These are phyloP conservation scores for Arthroderma sp. DNA, from an alignment of 2,329 filamentous ascomycete genomes.

Conservation along the genomic window DNA sequence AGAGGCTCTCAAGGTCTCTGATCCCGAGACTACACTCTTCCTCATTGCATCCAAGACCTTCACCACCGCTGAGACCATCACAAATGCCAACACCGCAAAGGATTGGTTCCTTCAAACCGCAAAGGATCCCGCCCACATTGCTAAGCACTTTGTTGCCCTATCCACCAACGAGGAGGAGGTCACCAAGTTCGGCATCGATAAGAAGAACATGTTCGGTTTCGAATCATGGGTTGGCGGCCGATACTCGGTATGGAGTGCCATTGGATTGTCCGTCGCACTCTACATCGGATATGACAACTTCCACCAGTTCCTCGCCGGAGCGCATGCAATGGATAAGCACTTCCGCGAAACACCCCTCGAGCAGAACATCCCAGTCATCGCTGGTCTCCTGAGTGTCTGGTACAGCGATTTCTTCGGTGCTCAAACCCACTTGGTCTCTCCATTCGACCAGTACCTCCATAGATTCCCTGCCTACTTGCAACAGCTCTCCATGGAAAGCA, in stretches of 20 bases:
- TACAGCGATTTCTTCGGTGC: constrained; percentile 98
- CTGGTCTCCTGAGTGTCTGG: constrained; percentile 90
- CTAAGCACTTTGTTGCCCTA: constrained; percentile 96
- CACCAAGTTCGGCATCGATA: constrained; percentile 96
- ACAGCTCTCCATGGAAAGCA: constrained; percentile 98
- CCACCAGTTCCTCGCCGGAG: constrained; percentile 85
- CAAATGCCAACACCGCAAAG: constrained; percentile 96
- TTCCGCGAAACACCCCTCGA: constrained; percentile 82
- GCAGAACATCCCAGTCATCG: constrained; percentile 88
- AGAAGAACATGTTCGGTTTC: constrained; percentile 99
- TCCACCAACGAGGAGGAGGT: constrained; percentile 94
- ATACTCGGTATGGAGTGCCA: constrained; percentile 98
- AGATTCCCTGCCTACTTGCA: constrained; percentile 98
- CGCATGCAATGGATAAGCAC: constrained; percentile 96
- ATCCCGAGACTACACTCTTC: constrained; percentile 98
- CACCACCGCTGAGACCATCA: constrained; percentile 92
- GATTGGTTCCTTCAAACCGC: constrained; percentile 81
- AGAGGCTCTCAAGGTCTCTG: constrained; percentile 74
- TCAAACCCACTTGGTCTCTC: constrained; percentile 92
- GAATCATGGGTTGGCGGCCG: constrained; percentile 97
- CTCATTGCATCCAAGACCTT: constrained; percentile 98
- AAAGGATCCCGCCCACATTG: constrained; percentile 62
- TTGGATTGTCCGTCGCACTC: constrained; percentile 83
- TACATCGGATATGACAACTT: constrained; percentile 98
- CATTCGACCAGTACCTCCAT: constrained; percentile 98